Percentiles rank a stretch among this genome's conserved stretches.
Evolutionary conservation across 768 basidiomycete genomes (phyloP).

Genomic region (Wakefieldia striispora): DNA sequence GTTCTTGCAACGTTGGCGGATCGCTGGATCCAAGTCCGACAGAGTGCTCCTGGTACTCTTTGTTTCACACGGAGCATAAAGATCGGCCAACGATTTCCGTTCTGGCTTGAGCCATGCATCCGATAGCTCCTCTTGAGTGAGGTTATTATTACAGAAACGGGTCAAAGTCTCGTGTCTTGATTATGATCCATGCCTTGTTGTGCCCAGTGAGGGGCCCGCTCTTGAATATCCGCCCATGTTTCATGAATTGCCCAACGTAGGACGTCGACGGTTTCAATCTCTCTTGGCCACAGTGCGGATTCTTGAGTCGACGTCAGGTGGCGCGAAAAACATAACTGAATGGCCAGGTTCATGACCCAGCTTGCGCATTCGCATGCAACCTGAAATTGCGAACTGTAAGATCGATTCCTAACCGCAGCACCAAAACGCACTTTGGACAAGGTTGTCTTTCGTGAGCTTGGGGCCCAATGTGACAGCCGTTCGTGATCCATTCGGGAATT

Average conservation of each 20-base stretch:
- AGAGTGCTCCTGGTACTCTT: not conserved
- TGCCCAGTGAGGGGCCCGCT: no score
- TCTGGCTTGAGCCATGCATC: conserved; percentile 39
- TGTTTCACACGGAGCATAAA: conserved; percentile 25
- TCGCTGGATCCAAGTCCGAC: no score
- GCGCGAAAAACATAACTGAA: conserved; percentile 45
- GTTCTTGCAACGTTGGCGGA: conserved; percentile 4
- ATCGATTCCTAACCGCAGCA: not conserved
- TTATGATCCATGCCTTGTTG: no score
- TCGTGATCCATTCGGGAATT: no score
- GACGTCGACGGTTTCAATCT: no score
- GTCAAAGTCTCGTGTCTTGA: no score
- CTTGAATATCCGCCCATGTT: no score
- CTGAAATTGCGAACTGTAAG: conserved; percentile 25
- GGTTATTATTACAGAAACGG: no score
- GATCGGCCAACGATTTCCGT: conserved; percentile 32
- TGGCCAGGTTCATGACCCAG: conserved; percentile 45
- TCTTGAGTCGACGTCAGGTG: conserved; percentile 37
- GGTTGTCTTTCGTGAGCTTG: conserved; percentile 47
- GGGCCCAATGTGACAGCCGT: no score
- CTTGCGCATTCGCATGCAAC: conserved; percentile 50
- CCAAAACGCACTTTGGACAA: conserved; percentile 42
- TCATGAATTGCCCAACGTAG: no score
- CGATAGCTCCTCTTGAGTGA: no score
- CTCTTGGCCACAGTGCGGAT: no score